A percentile compares a stretch with the other conserved stretches of the same genome.
phyloP scores from a whole-genome alignment of 257 asterid species.

The Linaria vulgaris region DNA sequence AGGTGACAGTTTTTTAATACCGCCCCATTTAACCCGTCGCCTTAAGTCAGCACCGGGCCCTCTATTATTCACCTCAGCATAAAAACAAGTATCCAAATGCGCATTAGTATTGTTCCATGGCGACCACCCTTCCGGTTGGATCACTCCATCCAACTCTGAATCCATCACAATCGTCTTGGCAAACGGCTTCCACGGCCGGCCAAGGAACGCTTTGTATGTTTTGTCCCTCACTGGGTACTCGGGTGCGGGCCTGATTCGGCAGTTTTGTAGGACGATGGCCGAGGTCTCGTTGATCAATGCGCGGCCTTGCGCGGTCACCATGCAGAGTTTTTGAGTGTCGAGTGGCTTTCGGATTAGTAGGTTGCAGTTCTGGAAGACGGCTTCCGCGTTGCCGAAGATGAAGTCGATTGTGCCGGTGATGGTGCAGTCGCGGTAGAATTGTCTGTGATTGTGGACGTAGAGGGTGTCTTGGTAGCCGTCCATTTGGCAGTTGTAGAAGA shows the following conservation, averaged over 20 bases:
- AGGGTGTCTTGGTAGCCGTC: slow-evolving; percentile 88
- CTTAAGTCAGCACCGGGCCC: slow-evolving; percentile 48
- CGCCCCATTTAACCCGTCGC: slow-evolving; percentile 34
- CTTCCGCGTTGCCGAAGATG: slow-evolving; percentile 68
- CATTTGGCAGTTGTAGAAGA: slow-evolving; percentile 66
- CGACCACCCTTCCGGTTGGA: slow-evolving; percentile 63
- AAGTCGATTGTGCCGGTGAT: slow-evolving; percentile 81
- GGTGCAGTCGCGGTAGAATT: slow-evolving; percentile 73
- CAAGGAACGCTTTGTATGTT: slow-evolving; percentile 36
- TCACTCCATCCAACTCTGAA: slow-evolving; percentile 38
- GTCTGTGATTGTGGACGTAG: slow-evolving; percentile 69
- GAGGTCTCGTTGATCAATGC: slow-evolving; percentile 39
- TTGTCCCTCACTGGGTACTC: slow-evolving; percentile 30
- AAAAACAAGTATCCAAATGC: slow-evolving; percentile 39
- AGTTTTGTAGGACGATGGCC: slow-evolving; percentile 48
- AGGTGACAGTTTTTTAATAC: slow-evolving; percentile 36
- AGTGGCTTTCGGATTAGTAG: slow-evolving; percentile 51
- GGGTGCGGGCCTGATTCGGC: slow-evolving; percentile 41
- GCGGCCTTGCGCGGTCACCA: slow-evolving; percentile 69
- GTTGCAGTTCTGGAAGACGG: slow-evolving; percentile 65
- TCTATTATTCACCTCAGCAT: slow-evolving; percentile 47
- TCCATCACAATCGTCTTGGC: slow-evolving; percentile 56
- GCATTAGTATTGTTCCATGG: slow-evolving; percentile 40
- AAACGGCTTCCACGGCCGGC: slow-evolving; percentile 63
- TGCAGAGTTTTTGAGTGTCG: slow-evolving; percentile 44